Percentiles rank a stretch among this genome's conserved stretches.
Conservation (phyloP, 139 green algal species). For the Gonium pectorale region DNA sequence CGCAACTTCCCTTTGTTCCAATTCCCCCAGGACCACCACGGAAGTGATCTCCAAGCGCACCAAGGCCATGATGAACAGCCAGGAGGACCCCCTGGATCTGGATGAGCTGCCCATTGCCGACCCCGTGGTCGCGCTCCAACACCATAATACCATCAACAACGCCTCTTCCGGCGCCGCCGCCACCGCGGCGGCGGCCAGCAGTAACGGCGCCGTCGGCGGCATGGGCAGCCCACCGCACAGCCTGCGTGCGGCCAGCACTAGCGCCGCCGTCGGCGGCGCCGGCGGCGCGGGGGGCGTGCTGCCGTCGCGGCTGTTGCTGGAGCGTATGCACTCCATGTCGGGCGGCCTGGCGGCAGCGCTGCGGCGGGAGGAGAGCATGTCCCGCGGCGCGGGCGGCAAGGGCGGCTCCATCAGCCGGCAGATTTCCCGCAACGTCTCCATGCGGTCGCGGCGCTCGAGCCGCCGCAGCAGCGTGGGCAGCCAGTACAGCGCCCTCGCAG, state of each 20-base stretch:
- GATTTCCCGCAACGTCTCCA: neutral
- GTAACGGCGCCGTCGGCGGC: neutral
- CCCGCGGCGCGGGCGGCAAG: neutral
- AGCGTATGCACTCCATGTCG: constrained; percentile 4
- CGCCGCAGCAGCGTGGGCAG: constrained; percentile 15
- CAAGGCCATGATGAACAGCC: neutral
- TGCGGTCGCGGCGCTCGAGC: constrained; percentile 3
- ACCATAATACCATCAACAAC: constrained; percentile 20
- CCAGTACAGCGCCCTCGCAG: constrained; percentile 25
- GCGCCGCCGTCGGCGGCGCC: neutral
- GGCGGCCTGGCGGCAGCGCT: constrained; percentile 20
- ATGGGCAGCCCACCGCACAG: neutral
- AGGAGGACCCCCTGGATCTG: constrained; percentile 22
- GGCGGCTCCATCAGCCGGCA: neutral
- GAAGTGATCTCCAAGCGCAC: neutral
- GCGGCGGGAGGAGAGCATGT: constrained; percentile 28
- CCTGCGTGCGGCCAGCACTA: neutral
- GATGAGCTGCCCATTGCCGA: constrained; percentile 30
- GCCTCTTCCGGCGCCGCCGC: neutral
- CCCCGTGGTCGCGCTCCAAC: neutral
- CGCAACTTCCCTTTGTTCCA: no score
- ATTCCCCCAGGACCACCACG: neutral
- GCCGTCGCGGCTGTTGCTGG: neutral
- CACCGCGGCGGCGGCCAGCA: neutral
- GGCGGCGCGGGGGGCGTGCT: neutral